phyloP scores from a whole-genome alignment of 2,329 filamentous ascomycete species.

The Fusarium pilosicola region DNA sequence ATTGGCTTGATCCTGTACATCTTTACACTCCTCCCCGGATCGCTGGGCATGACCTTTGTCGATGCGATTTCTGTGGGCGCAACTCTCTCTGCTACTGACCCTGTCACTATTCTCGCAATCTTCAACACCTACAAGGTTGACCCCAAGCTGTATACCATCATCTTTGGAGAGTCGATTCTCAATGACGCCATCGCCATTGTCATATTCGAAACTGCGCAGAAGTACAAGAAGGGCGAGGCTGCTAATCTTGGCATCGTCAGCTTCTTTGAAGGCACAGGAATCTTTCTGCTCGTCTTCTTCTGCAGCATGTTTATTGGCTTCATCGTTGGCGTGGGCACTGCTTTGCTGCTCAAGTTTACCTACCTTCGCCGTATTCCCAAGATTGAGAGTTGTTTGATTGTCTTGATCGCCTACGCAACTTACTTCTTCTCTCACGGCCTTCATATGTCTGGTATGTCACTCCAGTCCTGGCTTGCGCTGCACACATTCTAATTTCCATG shows the following conservation, averaged over 20 bases:
- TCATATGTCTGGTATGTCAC: slow-evolving; percentile 85
- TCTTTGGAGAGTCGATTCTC: slow-evolving; percentile 97
- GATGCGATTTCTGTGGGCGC: slow-evolving; percentile 97
- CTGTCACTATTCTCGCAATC: slow-evolving; percentile 96
- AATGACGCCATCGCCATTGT: slow-evolving; percentile 99
- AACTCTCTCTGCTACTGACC: slow-evolving; percentile 95
- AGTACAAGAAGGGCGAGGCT: slow-evolving; percentile 82
- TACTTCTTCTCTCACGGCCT: slow-evolving; percentile 98
- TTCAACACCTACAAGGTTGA: slow-evolving; percentile 99
- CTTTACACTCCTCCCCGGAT: slow-evolving; percentile 87
- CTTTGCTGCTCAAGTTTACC: slow-evolving; percentile 91
- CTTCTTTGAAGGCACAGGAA: slow-evolving; percentile 89
- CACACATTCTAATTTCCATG: slow-evolving; percentile 15
- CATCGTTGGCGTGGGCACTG: slow-evolving; percentile 85
- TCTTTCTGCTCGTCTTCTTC: slow-evolving; percentile 97
- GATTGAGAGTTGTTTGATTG: slow-evolving; percentile 94
- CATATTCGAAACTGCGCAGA: slow-evolving; percentile 96
- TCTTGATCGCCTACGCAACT: slow-evolving; percentile 93
- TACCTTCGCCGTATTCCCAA: slow-evolving; percentile 92
- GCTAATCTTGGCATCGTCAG: slow-evolving; percentile 80
- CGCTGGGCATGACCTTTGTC: slow-evolving; percentile 87
- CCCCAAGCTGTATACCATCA: slow-evolving; percentile 97
- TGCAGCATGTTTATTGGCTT: slow-evolving; percentile 91
- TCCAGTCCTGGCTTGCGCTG: background rate
- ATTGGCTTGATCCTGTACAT: slow-evolving; percentile 88